Evolutionary conservation across 371 early-diverging fungal genomes (phyloP).

Genomic region (Funneliformis caledonium): DNA sequence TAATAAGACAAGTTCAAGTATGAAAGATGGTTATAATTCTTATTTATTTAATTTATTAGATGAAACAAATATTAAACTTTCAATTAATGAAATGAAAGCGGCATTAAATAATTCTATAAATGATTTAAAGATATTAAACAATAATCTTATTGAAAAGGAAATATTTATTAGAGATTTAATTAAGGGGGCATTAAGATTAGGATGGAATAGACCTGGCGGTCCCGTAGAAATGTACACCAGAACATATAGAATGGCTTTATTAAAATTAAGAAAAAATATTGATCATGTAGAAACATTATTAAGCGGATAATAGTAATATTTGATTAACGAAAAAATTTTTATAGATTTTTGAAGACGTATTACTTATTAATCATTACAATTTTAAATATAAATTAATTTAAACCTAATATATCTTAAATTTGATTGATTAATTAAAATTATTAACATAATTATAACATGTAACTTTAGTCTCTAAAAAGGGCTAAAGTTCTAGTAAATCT

Average conservation of each 20-base stretch:
- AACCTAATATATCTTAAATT: no score
- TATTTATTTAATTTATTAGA: constrained; percentile 56
- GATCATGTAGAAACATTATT: not conserved
- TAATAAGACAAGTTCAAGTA: constrained; percentile 50
- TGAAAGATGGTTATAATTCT: constrained; percentile 53
- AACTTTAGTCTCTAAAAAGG: no score
- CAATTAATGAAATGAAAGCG: constrained; percentile 41
- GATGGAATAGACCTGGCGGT: constrained; percentile 59
- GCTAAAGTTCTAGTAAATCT: no score
- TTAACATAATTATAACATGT: no score
- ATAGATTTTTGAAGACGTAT: no score
- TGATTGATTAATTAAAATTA: no score
- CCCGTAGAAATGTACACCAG: constrained; percentile 56
- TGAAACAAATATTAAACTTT: constrained; percentile 37
- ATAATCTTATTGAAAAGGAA: constrained; percentile 51
- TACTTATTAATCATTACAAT: no score
- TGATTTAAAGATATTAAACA: constrained; percentile 49
- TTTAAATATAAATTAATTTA: no score
- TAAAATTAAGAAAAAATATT: not conserved
- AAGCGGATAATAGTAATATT: no score
- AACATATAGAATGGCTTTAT: constrained; percentile 49
- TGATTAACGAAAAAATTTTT: no score
- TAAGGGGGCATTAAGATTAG: constrained; percentile 56
- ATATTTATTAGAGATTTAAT: constrained; percentile 59
- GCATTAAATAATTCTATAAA: constrained; percentile 54